Evolutionary conservation across 2,329 filamentous ascomycete genomes (phyloP), one percentile per base, ranked within the genome.

Genomic region (Fusarium newnesense): DNA sequence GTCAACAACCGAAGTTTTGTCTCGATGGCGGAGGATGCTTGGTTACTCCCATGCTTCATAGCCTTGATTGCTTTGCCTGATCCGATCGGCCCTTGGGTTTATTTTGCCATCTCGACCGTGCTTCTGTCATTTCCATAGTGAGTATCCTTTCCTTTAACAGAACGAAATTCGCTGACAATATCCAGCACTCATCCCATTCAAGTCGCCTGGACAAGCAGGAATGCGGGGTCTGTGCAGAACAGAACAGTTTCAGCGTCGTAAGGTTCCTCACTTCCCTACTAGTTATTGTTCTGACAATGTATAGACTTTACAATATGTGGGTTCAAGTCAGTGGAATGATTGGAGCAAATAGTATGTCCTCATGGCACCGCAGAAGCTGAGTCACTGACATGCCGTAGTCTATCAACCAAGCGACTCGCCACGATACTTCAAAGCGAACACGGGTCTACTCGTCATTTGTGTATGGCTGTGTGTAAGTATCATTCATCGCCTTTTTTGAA

Each of bases 31-130:
- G 50, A 54, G 75, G 84, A 87, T 53, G 75, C 88, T 9, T 91
- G 88, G 88, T 80, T 85, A 5, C 79, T 90, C 15, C 88, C 88
- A 0, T 87, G 87, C 71, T 81, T 90, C 16, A 78, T 86, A 3
- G 85, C 87, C 0, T 78, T 90, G 61, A 75, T 83, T 66, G 72
- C 83, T 65, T 30, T 86, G 79, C 79, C 82, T 1, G 50, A 54
- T 4, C 50, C 36, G 0, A 54, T 54, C 15, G 50, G 50, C 1
- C 36, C 50, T 54, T 54, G 50, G 50, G 50, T 19, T 13, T 54
- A 54, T 26, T 54, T 54, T 42, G 19, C 50, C 26, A 54, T 54
- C 24, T 54, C 34, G 2, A 54, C 50, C 1, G 50, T 54, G 5
- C 50, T 54, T n/a, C 50, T 54, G 2, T 54, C 50, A 18, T 54